A percentile compares a stretch with the other conserved stretches of the same genome.
Conservation (phyloP, 805 yeast species). For the Metschnikowia colocasiae region DNA sequence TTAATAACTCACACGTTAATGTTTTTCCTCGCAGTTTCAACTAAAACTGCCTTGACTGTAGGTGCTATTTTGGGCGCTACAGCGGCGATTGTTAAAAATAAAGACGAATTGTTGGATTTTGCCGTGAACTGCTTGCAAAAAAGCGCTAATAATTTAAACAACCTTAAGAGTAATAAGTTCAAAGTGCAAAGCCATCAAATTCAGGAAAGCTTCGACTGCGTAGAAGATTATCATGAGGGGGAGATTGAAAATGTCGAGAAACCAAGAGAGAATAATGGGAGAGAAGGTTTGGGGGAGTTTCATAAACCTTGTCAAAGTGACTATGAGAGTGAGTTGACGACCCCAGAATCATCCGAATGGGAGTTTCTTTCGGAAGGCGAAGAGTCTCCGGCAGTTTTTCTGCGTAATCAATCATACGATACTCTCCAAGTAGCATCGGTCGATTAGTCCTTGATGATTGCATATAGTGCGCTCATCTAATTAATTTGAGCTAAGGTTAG, state of each 20-base stretch:
- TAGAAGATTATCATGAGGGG: too few species aligned
- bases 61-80: constrained; percentile 4
- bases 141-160: background rate
- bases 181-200: background rate
- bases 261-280: background rate
- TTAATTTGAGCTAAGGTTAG: too few species aligned
- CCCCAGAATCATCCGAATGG: constrained; percentile 1
- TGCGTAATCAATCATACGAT: background rate
- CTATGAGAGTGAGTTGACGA: background rate
- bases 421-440: background rate
- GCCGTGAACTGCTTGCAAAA: constrained; percentile 1
- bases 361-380: background rate
- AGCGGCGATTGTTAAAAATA: constrained; percentile 1
- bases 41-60: background rate
- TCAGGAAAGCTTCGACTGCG: background rate
- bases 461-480: too few species aligned
- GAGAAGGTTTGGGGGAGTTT: background rate
- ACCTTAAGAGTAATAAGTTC: background rate
- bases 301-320: background rate
- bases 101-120: constrained; percentile 1
- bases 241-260: background rate
- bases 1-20: background rate
- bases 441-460: background rate
- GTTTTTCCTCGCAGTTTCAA: background rate
- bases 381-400: background rate